Conservation (phyloP, 1,139 yeast species). For the Taphrina betulina region DNA sequence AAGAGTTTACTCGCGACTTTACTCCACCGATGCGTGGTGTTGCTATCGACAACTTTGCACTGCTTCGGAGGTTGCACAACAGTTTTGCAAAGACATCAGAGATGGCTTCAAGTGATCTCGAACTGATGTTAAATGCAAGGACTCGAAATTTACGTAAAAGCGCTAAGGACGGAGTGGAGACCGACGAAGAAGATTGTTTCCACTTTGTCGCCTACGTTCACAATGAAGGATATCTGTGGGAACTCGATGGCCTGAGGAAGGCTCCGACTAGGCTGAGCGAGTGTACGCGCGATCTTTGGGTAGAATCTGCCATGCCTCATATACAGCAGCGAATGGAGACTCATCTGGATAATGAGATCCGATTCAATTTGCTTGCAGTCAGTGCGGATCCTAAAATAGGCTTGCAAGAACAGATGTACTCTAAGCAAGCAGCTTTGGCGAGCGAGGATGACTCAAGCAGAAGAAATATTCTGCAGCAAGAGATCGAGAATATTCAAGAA, state of each 20-base stretch:
- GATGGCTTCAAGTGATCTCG: constrained; percentile 13
- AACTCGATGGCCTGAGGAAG: constrained; percentile 63
- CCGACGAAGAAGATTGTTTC: constrained; percentile 49
- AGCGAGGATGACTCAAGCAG: too few relatives aligned
- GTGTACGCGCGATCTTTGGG: constrained; percentile 50
- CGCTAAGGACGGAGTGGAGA: constrained; percentile 49
- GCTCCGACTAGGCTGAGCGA: constrained; percentile 57
- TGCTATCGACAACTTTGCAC: constrained; percentile 61
- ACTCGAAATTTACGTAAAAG: not conserved
- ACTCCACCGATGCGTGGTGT: constrained; percentile 52
- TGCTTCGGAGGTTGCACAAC: constrained; percentile 60
- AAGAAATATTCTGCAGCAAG: too few relatives aligned
- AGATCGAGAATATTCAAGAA: not conserved
- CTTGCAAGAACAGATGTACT: constrained; percentile 1
- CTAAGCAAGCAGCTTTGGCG: not conserved
- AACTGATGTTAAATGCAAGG: constrained; percentile 6
- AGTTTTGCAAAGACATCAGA: constrained; percentile 53
- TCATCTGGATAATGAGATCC: constrained; percentile 53
- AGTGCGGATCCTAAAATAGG: constrained; percentile 53
- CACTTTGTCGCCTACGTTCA: constrained; percentile 62
- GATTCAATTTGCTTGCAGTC: constrained; percentile 60
- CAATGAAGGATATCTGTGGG: constrained; percentile 54
- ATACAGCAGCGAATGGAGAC: constrained; percentile 52
- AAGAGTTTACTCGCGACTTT: constrained; percentile 48
- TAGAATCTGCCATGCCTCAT: constrained; percentile 48